A percentile compares a stretch with the other conserved stretches of the same genome.
Evolutionary conservation across 805 yeast genomes (phyloP).

Genomic region (Candida dajiaensis): DNA sequence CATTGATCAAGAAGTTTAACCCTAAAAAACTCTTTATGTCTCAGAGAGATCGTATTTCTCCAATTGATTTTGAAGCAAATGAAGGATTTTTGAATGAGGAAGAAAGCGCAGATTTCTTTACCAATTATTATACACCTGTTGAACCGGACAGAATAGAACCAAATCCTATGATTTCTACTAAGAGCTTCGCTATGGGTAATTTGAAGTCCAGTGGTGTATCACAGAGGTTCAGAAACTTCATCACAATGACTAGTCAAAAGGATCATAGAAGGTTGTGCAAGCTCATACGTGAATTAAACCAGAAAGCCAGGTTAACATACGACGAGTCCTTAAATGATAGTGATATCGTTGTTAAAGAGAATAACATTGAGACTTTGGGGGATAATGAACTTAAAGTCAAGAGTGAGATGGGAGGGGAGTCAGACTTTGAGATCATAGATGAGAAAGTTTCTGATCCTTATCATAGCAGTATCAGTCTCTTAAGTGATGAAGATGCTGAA

Average conservation of each 20-base stretch:
- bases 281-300: conserved; percentile 1
- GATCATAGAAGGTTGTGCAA: conserved; percentile 9
- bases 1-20: background rate
- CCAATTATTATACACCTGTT: conserved; percentile 7
- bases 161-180: conserved; percentile 12
- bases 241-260: conserved; percentile 3
- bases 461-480: background rate
- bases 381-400: background rate
- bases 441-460: background rate
- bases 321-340: background rate
- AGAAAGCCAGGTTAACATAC: background rate
- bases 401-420: background rate
- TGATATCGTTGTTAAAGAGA: background rate
- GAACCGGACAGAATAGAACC: conserved; percentile 1
- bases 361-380: background rate
- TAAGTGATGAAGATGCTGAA: conserved; percentile 14
- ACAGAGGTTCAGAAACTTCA: conserved; percentile 12
- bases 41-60: conserved; percentile 9
- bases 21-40: conserved; percentile 5
- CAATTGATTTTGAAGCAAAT: conserved; percentile 1
- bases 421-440: conserved; percentile 1
- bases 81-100: conserved; percentile 17
- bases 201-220: conserved; percentile 11
- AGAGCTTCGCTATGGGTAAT: conserved; percentile 7
- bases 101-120: conserved; percentile 16